These are phyloP conservation scores for Lentinula sp. DNA, from an alignment of 768 basidiomycete genomes.

Conservation along the genomic window DNA sequence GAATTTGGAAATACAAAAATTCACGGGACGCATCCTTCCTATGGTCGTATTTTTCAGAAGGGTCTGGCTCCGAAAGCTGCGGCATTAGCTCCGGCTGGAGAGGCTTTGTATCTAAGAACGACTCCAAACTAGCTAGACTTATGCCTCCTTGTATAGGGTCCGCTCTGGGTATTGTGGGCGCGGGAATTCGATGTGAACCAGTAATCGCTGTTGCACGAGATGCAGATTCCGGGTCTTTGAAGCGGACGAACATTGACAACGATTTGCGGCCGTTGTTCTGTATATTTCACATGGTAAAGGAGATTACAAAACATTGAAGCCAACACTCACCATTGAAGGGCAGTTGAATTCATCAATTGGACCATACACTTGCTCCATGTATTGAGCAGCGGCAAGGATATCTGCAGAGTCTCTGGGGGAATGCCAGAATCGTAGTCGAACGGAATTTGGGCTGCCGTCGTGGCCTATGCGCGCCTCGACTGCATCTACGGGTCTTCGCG, in stretches of 20 bases:
- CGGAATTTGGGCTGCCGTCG: neutral
- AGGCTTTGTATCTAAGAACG: neutral
- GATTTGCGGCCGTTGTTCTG: neutral
- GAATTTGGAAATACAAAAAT: neutral
- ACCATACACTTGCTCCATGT: neutral
- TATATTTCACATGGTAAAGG: neutral
- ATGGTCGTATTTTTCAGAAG: neutral
- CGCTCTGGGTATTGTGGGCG: neutral
- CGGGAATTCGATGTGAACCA: neutral
- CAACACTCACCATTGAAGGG: neutral
- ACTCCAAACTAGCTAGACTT: neutral
- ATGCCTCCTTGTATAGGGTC: neutral
- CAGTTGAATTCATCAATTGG: conserved; percentile 3
- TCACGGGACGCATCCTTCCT: neutral
- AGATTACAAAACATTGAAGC: neutral
- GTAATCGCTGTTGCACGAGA: neutral
- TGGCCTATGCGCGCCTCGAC: neutral
- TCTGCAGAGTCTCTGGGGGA: neutral
- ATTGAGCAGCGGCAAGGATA: neutral
- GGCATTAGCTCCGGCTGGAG: neutral
- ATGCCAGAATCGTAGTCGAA: neutral
- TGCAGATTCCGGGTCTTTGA: neutral
- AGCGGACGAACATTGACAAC: neutral
- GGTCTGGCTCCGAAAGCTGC: neutral
- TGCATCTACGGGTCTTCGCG: neutral